phyloP scores from a whole-genome alignment of 495 filamentous ascomycete species.

The Aspergillus bertholletiae region DNA sequence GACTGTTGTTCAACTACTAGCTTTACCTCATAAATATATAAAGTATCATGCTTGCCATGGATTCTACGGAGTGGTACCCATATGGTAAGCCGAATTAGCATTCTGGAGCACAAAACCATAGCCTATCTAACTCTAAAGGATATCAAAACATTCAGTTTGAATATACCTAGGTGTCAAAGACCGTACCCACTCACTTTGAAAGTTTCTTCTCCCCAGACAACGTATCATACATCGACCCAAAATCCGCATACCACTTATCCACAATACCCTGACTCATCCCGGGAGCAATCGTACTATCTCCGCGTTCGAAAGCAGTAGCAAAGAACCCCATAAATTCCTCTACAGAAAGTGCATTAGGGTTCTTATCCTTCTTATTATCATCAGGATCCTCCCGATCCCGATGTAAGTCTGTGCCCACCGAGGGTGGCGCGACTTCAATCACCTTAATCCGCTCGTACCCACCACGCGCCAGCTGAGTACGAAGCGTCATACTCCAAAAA shows the following conservation, averaged over 20 bases:
- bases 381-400: slow-evolving; percentile 46
- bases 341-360: slow-evolving; percentile 32
- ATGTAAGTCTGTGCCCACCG: slow-evolving; percentile 45
- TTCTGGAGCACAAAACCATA: too few relatives aligned
- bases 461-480: slow-evolving; percentile 32
- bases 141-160: too few relatives aligned
- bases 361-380: slow-evolving; percentile 50
- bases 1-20: too few relatives aligned
- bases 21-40: too few relatives aligned
- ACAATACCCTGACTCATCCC: slow-evolving; percentile 29
- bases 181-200: too few relatives aligned
- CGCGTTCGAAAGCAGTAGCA: slow-evolving; percentile 28
- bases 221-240: slow-evolving; percentile 22
- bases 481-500: slow-evolving; percentile 44
- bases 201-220: too few relatives aligned
- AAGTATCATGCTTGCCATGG: too few relatives aligned
- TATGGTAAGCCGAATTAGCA: too few relatives aligned
- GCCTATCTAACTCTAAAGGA: too few relatives aligned
- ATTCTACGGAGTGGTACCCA: too few relatives aligned
- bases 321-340: slow-evolving; percentile 46
- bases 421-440: slow-evolving; percentile 47
- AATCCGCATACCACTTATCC: slow-evolving; percentile 33
- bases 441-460: slow-evolving; percentile 33
- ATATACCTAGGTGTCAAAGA: too few relatives aligned
- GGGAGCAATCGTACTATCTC: slow-evolving; percentile 36